Evolutionary conservation across 305 asterid genomes (phyloP), one percentile per base, ranked within the genome.

Genomic region (Withania somnifera): DNA sequence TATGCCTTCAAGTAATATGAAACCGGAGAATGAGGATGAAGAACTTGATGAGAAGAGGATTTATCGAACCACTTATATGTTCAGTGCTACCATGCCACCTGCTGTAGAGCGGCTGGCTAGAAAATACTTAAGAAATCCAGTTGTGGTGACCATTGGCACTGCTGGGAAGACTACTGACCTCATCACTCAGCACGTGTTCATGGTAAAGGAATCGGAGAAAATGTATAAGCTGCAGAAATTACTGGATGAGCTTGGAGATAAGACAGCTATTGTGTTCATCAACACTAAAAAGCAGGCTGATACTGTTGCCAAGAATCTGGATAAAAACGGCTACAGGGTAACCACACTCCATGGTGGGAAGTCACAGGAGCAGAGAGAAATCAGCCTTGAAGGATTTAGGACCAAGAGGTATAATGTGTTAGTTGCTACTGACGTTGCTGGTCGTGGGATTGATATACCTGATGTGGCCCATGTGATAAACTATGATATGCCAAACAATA

Each of bases 1-100:
- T 52, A 94, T 94, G 94, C 98, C 98, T 84, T 94, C 95, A 11
- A 94, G 98, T 84, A 93, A 94, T 86, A 80, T 94, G 92, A 93
- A 93, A 84, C 97, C 97, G 0, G 94, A 93, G 87, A 94, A 94
- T 78, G 98, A 93, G 86, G 97, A 93, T 69, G 98, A 92, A 84
- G 98, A 94, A 87, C 92, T 94, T 15, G 98, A 92, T 51, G 98
- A 94, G 84, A 93, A 93, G 86, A 91, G 87, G 90, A 91, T 92
- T 69, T 93, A 94, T 81, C 83, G 98, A 85, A 94, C 97, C 9
- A 94, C 98, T 11, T 93, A 93, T 53, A 94, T 94, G 98, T 93
- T 94, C 63, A 94, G 97, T 83, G 97, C 98, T 38, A 94, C 98
- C 19, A 92, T 94, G 98, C 97, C 97, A 0, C 81, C 97, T 56